phyloP scores from a whole-genome alignment of 352 stramenopile genomes.

The Phytopythium aichiense region DNA sequence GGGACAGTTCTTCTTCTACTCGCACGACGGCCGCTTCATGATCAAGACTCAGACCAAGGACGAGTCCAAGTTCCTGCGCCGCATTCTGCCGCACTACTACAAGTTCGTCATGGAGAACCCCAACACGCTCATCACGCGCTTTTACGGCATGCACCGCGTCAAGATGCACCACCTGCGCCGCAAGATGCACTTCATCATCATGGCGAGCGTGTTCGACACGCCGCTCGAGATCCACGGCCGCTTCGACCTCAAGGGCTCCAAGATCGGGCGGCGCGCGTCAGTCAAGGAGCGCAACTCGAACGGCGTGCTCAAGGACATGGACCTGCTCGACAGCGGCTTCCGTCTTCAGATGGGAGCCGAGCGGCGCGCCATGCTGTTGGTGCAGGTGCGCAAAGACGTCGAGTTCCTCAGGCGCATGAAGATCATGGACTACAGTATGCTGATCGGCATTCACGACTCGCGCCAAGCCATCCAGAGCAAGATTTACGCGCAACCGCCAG shows the following conservation, averaged over 20 bases:
- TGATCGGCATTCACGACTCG: conserved; percentile 90
- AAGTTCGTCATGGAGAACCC: conserved; percentile 96
- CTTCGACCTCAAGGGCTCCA: conserved; percentile 91
- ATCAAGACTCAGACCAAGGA: conserved; percentile 99
- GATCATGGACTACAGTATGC: conserved; percentile 94
- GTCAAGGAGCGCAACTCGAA: conserved; percentile 48
- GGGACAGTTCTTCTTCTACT: conserved; percentile 99
- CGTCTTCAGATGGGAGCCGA: conserved; percentile 83
- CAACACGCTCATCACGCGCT: conserved; percentile 96
- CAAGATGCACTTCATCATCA: conserved; percentile 95
- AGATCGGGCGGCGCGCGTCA: conserved; percentile 72
- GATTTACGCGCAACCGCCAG: conserved; percentile 33
- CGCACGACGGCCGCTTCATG: conserved; percentile 96
- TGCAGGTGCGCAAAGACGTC: conserved; percentile 87
- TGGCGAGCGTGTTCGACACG: conserved; percentile 97
- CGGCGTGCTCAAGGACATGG: conserved; percentile 89
- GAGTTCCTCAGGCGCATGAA: conserved; percentile 91
- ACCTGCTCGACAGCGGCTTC: conserved; percentile 83
- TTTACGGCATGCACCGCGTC: conserved; percentile 97
- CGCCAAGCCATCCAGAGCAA: conserved; percentile 46
- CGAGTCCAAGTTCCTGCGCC: conserved; percentile 97
- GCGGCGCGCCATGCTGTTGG: conserved; percentile 69
- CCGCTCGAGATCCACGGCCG: conserved; percentile 88
- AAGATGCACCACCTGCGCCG: conserved; percentile 95
- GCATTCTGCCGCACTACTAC: conserved; percentile 98